phyloP scores from a whole-genome alignment of 1,284 basidiomycete genomes.

The Moesziomyces sp. region DNA sequence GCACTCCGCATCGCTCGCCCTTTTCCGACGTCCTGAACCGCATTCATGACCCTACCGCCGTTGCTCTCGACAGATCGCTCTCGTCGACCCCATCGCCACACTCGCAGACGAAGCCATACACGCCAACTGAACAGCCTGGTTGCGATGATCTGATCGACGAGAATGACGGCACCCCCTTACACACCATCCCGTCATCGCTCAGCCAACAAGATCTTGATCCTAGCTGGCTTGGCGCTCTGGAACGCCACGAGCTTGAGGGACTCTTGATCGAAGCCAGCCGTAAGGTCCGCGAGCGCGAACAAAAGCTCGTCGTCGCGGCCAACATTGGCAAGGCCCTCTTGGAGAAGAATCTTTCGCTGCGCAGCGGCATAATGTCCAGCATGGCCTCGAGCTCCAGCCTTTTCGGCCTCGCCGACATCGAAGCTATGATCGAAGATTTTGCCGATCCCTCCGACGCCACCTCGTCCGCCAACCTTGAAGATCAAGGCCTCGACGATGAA shows the following conservation, averaged over 20 bases:
- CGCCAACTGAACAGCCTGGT: too few species aligned
- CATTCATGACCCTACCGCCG: background rate
- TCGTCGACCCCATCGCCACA: too few species aligned
- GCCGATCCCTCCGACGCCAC: background rate
- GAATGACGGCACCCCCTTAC: too few species aligned
- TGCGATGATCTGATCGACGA: too few species aligned
- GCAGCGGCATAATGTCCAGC: slow-evolving; percentile 49
- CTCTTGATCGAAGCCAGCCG: slow-evolving; percentile 54
- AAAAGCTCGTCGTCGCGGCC: slow-evolving; percentile 58
- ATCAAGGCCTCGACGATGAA: background rate
- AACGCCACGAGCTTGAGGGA: slow-evolving; percentile 55
- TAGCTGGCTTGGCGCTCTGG: slow-evolving; percentile 45
- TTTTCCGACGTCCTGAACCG: slow-evolving; percentile 19
- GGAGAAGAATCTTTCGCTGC: slow-evolving; percentile 59
- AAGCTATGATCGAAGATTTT: slow-evolving; percentile 32
- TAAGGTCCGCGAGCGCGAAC: slow-evolving; percentile 58
- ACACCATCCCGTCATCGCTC: slow-evolving; percentile 8
- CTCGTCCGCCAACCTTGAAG: background rate
- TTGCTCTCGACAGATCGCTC: background rate
- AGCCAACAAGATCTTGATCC: slow-evolving; percentile 33
- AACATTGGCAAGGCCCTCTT: slow-evolving; percentile 60
- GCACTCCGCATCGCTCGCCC: slow-evolving; percentile 1
- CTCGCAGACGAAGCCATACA: too few species aligned
- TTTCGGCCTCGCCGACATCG: slow-evolving; percentile 31
- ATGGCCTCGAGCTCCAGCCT: slow-evolving; percentile 42